A percentile compares a stretch with the other conserved stretches of the same genome.
phyloP scores from a whole-genome alignment of 2,329 filamentous ascomycete species.

The Trichoderma semiorbis region DNA sequence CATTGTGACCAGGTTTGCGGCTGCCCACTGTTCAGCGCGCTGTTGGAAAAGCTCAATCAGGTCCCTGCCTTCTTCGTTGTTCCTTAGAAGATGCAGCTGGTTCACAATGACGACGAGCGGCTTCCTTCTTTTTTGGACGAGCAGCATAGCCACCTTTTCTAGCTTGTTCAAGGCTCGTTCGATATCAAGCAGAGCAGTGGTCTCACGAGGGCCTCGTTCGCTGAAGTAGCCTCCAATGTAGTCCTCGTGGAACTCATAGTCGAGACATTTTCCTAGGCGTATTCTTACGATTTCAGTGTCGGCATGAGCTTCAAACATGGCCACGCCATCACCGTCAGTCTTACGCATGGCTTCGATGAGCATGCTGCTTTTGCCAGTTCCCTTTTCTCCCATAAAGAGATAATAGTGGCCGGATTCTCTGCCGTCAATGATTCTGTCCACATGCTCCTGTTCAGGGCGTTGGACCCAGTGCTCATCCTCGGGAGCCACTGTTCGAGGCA shows the following conservation, averaged over 20 bases:
- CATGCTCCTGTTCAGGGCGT: slow-evolving; percentile 74
- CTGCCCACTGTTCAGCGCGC: slow-evolving; percentile 93
- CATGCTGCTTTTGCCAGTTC: slow-evolving; percentile 96
- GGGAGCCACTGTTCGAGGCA: slow-evolving; percentile 42
- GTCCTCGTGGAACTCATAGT: slow-evolving; percentile 97
- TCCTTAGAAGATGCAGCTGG: slow-evolving; percentile 83
- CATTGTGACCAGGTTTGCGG: slow-evolving; percentile 82
- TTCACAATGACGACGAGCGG: slow-evolving; percentile 94
- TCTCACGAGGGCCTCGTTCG: slow-evolving; percentile 87
- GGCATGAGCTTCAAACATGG: slow-evolving; percentile 95
- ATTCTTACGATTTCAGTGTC: slow-evolving; percentile 95
- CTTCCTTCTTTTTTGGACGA: slow-evolving; percentile 57
- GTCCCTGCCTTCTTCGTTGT: slow-evolving; percentile 90
- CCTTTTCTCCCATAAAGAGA: slow-evolving; percentile 90
- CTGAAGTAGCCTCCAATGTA: slow-evolving; percentile 96
- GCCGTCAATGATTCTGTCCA: slow-evolving; percentile 81
- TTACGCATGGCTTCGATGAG: slow-evolving; percentile 91
- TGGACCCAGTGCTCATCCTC: slow-evolving; percentile 64
- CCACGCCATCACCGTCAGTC: slow-evolving; percentile 80
- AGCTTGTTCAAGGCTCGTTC: slow-evolving; percentile 96
- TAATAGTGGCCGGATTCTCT: slow-evolving; percentile 77
- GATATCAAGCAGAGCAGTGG: slow-evolving; percentile 88
- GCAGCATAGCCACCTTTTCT: slow-evolving; percentile 84
- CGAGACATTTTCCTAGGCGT: slow-evolving; percentile 84
- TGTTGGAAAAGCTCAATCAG: slow-evolving; percentile 93